A percentile compares a stretch with the other conserved stretches of the same genome.
phyloP scores from a whole-genome alignment of 106 monocot species.

The Narthecium ossifragum region DNA sequence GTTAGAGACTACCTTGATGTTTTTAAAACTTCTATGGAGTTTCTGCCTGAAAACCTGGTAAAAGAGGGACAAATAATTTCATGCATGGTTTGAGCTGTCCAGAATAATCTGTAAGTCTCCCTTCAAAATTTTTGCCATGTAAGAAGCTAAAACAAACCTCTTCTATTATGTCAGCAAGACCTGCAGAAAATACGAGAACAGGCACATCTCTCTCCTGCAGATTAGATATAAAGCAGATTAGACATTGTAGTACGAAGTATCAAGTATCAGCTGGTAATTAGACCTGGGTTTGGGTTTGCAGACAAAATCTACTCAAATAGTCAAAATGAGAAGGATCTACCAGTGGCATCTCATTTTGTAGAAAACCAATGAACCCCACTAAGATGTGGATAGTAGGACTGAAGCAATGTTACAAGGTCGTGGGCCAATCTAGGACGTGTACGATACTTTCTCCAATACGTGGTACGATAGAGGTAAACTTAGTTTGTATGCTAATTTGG shows the following conservation, averaged over 20 bases:
- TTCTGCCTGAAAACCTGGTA: conserved; percentile 87
- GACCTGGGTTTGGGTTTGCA: too few relatives aligned
- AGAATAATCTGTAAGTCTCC: too few relatives aligned
- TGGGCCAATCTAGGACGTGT: background rate
- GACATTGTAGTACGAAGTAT: background rate
- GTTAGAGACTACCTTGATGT: conserved; percentile 77
- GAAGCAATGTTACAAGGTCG: background rate
- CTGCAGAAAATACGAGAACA: conserved; percentile 84
- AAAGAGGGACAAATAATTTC: conserved; percentile 1
- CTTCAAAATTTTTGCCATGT: background rate
- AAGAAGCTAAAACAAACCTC: conserved; percentile 29
- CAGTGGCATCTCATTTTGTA: background rate
- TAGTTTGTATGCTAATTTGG: too few relatives aligned
- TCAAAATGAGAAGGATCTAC: background rate
- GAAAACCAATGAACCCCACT: too few relatives aligned
- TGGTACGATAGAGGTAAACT: too few relatives aligned
- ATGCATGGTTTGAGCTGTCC: too few relatives aligned
- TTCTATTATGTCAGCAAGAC: conserved; percentile 80
- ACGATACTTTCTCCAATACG: too few relatives aligned
- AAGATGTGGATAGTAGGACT: background rate
- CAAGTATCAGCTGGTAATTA: background rate
- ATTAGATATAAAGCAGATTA: background rate
- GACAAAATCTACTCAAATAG: too few relatives aligned
- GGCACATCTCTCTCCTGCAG: conserved; percentile 72
- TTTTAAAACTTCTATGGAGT: conserved; percentile 69